Evolutionary conservation across 176 grass and related monocot species (phyloP).

Genomic region (Cymbopogon citratus): DNA sequence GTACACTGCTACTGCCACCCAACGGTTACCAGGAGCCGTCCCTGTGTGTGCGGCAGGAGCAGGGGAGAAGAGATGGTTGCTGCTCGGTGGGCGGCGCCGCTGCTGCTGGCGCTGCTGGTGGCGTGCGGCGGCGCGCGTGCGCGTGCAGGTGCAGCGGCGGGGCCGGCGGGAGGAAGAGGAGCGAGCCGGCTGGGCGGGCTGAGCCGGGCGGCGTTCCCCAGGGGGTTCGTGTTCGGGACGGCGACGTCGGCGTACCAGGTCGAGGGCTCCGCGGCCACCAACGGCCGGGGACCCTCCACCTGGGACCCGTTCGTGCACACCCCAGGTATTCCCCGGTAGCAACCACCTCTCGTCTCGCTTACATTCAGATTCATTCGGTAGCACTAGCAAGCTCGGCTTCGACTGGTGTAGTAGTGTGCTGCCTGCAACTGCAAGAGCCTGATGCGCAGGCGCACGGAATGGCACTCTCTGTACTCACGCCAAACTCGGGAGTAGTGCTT

Average conservation of each 20-base stretch:
- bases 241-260: conserved; percentile 73
- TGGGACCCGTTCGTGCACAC: conserved; percentile 64
- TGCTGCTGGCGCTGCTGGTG: conserved; percentile 3
- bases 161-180: not conserved
- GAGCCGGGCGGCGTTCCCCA: conserved; percentile 39
- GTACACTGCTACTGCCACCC: no score
- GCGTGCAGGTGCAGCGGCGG: not conserved
- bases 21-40: no score
- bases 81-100: not conserved
- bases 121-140: not conserved
- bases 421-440: not conserved
- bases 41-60: not conserved
- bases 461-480: not conserved
- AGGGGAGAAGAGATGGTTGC: not conserved
- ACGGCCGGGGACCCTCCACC: conserved; percentile 53
- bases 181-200: conserved; percentile 28
- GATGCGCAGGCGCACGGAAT: not conserved
- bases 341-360: not conserved
- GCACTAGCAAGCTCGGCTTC: not conserved
- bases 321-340: conserved; percentile 28
- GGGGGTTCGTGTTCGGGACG: conserved; percentile 64
- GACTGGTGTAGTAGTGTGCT: not conserved
- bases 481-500: no score
- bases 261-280: conserved; percentile 42
- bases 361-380: not conserved